Base-by-base conservation (phyloP, 2,329 filamentous ascomycete species). In the Beauveria varroae region DNA sequence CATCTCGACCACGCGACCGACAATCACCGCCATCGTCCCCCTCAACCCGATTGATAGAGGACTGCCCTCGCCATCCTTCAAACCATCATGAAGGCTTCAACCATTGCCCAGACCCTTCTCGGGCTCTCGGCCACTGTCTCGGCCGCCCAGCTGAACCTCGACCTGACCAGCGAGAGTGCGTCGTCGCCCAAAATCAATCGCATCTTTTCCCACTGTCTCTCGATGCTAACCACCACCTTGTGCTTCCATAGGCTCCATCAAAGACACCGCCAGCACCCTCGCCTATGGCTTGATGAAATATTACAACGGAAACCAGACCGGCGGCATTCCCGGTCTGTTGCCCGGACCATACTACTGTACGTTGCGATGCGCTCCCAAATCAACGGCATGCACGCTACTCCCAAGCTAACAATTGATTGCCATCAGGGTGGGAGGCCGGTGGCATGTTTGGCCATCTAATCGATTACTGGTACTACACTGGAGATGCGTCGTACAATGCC, bases 391-490 rank as follows among this genome's bases (percentile, higher is more conserved):
- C 41, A 28, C 47, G 3, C 16, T 50, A 2, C 7, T 37, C 47
- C 12, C 37, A 47, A 37, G 44, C 49, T 49, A 57, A 34, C 53
- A 49, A 30, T 40, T 26, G 16, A 30, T 22, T 22, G 16, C 18
- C 41, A 43, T 24, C 46, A 58, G 54, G 55, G 86, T 89, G 86
- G 86, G 85, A 88, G 70, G 81, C 83, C 0, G 82, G 84, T 18
- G 81, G 82, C 43, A 79, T 89, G 77, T 87, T 88, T 68, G 82
- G 85, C 56, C 81, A 82, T 0, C 68, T 88, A 65, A 74, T 89
- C 57, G 84, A 88, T 71, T 89, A 89, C 71, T 87, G 83, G 83
- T 79, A 81, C 61, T 80, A 83, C 57, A 88, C 85, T 0, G 84
- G 83, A 10, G 85, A 88, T 70, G 68, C 73, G 1, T 80, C 79